Base-by-base conservation (phyloP, 2,329 filamentous ascomycete genomes). In the Colletotrichum godetiae region DNA sequence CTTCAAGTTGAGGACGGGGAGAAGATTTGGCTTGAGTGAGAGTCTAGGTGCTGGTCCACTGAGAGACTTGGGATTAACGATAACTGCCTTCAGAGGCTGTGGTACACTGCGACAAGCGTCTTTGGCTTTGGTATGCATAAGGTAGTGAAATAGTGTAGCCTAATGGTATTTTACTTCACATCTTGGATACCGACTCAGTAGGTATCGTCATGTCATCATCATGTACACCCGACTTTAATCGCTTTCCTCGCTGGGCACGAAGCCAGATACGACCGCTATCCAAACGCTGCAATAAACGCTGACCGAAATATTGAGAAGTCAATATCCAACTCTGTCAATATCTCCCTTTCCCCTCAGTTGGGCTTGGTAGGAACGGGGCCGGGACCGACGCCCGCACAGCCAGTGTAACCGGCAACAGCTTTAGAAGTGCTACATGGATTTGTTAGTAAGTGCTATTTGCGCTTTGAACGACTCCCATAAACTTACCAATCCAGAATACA, bases 401-500 rank as follows among this genome's bases (percentile, higher is more conserved):
- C 24, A 3, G 24, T 52, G 10, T 49, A 62, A 0, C 37, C 59
- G 2, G 59, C 59, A 1, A 52, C 59, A 5, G 59, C 59, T 10
- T 49, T 62, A 5, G 37, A 15, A 12, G 59, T 49, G 5, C 59
- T 62, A 3, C 5, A 12, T n/a, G 12, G 2, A 35, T 2, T 3
- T 8, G 33, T 60, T 10, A 60, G 35, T 13, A 42, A 11, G 13
- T 2, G 46, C 46, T 15, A 22, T 52, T 19, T 4, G 0, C 11
- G 4, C 5, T 10, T 37, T 3, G 22, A 13, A 5, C 8, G 19
- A 11, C 5, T 22, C 7, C 15, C 19, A 42, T 29, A n/a, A 22
- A 27, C 59, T 29, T 62, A 62, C 59, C 59, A 62, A 19, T 6
- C 27, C 19, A 46, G 10, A 5, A 62, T 62, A 49, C 59, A 62